Evolutionary conservation across 148 eudicot species (phyloP).

Genomic region (Rhododendron molle): DNA sequence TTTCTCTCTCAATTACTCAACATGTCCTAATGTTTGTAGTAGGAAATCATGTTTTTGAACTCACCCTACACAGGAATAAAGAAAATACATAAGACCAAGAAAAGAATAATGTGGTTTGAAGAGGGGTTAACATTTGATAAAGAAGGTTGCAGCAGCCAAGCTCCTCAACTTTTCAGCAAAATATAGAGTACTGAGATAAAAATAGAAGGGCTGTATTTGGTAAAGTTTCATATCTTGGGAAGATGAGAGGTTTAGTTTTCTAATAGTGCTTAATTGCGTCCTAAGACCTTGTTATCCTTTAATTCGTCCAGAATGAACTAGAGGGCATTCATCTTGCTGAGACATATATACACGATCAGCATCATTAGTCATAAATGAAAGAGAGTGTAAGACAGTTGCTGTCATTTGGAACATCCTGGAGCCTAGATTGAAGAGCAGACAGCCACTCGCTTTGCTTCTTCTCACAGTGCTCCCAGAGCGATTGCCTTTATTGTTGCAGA

Average conservation of each 20-base stretch:
- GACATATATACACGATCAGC: not conserved
- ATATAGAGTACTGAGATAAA: no score
- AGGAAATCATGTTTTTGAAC: no score
- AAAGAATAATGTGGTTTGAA: not conserved
- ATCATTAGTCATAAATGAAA: not conserved
- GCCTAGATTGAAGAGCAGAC: constrained; percentile 18
- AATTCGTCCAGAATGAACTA: not conserved
- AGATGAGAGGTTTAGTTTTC: not conserved
- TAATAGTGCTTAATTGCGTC: not conserved
- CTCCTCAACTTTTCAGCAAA: not conserved
- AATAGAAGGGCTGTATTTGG: not conserved
- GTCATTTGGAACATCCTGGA: constrained; percentile 3
- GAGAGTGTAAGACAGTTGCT: not conserved
- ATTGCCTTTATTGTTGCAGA: constrained; percentile 9
- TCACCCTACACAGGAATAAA: not conserved
- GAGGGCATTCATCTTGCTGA: not conserved
- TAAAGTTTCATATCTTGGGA: not conserved
- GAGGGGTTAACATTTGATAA: not conserved
- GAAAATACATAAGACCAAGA: not conserved
- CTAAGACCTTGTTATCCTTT: not conserved
- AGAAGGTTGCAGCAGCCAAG: not conserved
- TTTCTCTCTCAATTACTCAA: not conserved
- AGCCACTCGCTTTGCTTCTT: constrained; percentile 14
- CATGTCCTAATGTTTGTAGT: no score
- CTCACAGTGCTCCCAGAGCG: constrained; percentile 8